These are phyloP conservation scores for Prunus mongolica DNA, from an alignment of 306 rosid species.

Conservation along the genomic window DNA sequence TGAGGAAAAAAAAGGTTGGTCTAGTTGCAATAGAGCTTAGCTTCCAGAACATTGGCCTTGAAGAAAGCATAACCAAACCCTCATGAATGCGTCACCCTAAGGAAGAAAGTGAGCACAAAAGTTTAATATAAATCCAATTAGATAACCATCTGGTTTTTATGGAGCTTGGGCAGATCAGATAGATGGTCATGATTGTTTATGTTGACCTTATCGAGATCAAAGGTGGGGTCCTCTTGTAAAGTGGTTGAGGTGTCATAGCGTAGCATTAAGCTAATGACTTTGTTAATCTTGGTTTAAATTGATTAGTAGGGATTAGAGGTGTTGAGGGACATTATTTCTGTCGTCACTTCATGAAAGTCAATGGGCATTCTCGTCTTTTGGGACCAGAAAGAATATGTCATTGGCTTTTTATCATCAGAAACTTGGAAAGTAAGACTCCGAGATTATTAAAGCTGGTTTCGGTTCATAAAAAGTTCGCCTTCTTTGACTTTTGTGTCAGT, in stretches of 20 bases:
- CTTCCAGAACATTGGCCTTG: slow-evolving; percentile 38
- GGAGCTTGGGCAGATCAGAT: not conserved
- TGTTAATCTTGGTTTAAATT: slow-evolving; percentile 12
- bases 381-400: slow-evolving; percentile 13
- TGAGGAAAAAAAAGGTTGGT: slow-evolving; percentile 15
- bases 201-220: slow-evolving; percentile 5
- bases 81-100: slow-evolving; percentile 5
- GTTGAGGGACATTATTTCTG: slow-evolving; percentile 24
- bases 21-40: slow-evolving; percentile 6
- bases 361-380: slow-evolving; percentile 20
- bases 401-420: not conserved
- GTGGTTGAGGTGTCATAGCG: slow-evolving; percentile 24
- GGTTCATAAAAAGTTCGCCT: not conserved
- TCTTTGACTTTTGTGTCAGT: not conserved
- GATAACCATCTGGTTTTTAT: not conserved
- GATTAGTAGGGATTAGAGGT: slow-evolving; percentile 15
- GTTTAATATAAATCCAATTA: not conserved
- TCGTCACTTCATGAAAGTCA: slow-evolving; percentile 19
- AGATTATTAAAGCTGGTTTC: not conserved
- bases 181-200: not conserved
- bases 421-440: not conserved
- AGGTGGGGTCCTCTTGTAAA: not conserved
- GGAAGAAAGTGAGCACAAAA: not conserved
- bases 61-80: not conserved
- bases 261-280: not conserved